Base-by-base conservation (phyloP, 2,329 filamentous ascomycete genomes). In the Cordyceps pruinosa region DNA sequence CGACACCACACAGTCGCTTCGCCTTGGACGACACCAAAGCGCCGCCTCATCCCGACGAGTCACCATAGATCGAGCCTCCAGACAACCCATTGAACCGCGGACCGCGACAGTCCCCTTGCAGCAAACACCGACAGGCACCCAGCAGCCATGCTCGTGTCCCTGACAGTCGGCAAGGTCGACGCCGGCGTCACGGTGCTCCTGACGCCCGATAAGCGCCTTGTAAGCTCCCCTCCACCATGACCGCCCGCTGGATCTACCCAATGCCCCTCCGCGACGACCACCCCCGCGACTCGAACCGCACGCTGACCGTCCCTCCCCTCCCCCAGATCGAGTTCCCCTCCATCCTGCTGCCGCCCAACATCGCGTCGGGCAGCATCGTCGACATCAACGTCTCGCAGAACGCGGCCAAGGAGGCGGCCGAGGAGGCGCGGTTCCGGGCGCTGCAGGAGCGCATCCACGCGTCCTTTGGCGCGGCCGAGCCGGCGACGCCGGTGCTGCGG, bases 111-210 rank as follows among this genome's bases (percentile, higher is more conserved):
- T 1, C 39, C 32, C 25, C 25, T 15, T 4, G 25, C 44, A 13
- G 23, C 42, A 37, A 37, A n/a, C 50, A 30, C 34, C 34, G 28
- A 35, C 46, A 50, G 45, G 46, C 45, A 57, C 54, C 21, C 37
- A 56, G 54, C 54, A 57, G 54, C 71, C 51, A 97, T 99, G 94
- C 82, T 97, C 69, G 90, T 99, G 75, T 97, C 94, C 64, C 82
- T 99, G 70, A 97, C 93, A 51, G 94, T 99, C 74, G 94, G 94
- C 79, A 99, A 99, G 79, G 94, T 99, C 75, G 94, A 99, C 75
- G 94, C 94, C 68, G 94, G 94, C 75, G 93, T 99, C 70, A 96
- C 94, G 50, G 94, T 99, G 61, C 86, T 99, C 56, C 78, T 99
- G 69, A 99, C 94, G 48, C 89, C 96, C 70, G 94, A 99, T 74